Evolutionary conservation across 2,329 filamentous ascomycete genomes (phyloP).

Genomic region (Cytospora piceae): DNA sequence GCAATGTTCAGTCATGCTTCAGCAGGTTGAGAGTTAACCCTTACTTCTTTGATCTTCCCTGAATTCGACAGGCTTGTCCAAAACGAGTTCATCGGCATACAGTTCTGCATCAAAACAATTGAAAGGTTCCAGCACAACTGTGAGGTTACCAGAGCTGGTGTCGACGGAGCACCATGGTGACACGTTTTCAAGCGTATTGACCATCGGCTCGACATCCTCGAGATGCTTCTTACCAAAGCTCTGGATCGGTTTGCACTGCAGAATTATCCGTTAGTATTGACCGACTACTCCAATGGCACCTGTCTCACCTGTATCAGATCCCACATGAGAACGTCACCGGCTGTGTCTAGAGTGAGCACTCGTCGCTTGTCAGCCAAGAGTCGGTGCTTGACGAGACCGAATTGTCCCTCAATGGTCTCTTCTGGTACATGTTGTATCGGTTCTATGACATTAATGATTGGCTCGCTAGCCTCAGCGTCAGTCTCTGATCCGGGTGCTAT

Average conservation of each 20-base stretch:
- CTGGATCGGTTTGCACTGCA: constrained; percentile 79
- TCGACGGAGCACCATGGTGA: constrained; percentile 97
- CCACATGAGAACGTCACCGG: constrained; percentile 93
- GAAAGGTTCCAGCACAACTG: constrained; percentile 88
- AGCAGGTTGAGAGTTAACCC: constrained; percentile 36
- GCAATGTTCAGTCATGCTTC: constrained; percentile 29
- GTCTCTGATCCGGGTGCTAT: constrained; percentile 59
- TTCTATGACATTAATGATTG: constrained; percentile 50
- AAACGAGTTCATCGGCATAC: constrained; percentile 85
- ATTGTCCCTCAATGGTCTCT: constrained; percentile 91
- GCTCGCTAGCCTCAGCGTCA: constrained; percentile 41
- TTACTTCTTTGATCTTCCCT: constrained; percentile 91
- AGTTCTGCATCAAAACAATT: constrained; percentile 98
- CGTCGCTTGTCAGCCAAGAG: constrained; percentile 88
- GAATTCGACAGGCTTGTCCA: constrained; percentile 78
- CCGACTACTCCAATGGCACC: background rate
- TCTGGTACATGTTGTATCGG: constrained; percentile 71
- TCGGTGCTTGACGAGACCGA: constrained; percentile 91
- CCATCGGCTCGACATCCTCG: constrained; percentile 84
- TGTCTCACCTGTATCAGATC: constrained; percentile 77
- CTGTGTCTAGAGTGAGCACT: constrained; percentile 90
- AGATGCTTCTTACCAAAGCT: constrained; percentile 95
- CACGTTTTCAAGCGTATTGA: constrained; percentile 87
- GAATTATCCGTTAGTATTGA: constrained; percentile 30
- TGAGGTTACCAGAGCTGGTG: constrained; percentile 87